Base-by-base conservation (phyloP, 1,139 yeast species). In the Suzukiozyma palmioleophila region DNA sequence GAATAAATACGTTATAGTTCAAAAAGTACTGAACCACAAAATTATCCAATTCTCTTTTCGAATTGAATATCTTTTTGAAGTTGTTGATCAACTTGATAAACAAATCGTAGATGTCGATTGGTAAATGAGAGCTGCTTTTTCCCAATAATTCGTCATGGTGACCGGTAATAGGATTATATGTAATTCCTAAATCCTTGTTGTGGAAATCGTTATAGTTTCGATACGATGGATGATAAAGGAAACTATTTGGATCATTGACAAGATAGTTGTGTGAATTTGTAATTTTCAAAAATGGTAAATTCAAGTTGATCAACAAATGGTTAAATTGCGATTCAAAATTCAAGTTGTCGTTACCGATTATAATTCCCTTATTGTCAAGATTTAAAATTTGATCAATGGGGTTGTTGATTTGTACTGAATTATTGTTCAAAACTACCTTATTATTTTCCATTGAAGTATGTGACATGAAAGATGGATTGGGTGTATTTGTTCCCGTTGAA, bases 1-100 rank as follows among this genome's bases (percentile, higher is more conserved):
- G 85, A 24, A 80, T 70, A 44, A 79, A 66, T 15, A 72, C 67
- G 54, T 80, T 80, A 52, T 77, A 73, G 48, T 77, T 74, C 40
- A 77, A 63, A 50, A 80, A 80, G 51, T 67, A 80, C 38, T 76
- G 71, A 45, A 67, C 62, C 27, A 80, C 67, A 40, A 77, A 73
- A 40, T 69, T 65, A 49, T 80, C 85, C 44, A 79, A 53, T 43
- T 74, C 77, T 38, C 63, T 65, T 43, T 70, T 72, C 33, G 59
- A 57, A 32, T 58, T 57, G 51, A 75, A 73, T 3, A 73, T 48
- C 37, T 66, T 65, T 46, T 75, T 73, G 51, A 72, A 70, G 46
- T 70, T 71, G 50, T 69, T 70, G 44, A 72, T 67, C 36, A 72
- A 60, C 44, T 69, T 69, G 34, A 71, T 69, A 48, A 71, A 72